Conservation (phyloP, 73 alveolate species). For the Paramecium tetraurelia region DNA sequence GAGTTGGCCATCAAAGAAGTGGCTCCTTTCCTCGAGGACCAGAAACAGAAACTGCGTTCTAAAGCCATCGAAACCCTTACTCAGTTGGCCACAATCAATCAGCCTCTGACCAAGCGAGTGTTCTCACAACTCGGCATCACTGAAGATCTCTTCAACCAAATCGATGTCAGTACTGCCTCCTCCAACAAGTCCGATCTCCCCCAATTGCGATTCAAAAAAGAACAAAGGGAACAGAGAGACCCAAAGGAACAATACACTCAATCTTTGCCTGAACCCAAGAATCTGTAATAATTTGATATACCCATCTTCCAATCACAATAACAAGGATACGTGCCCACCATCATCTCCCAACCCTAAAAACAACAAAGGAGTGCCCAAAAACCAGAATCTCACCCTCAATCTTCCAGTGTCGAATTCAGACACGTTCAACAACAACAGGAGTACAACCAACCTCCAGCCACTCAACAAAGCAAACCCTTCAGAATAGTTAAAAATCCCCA, state of each 20-base stretch:
- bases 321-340: neutral
- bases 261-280: neutral
- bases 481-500: neutral
- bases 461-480: neutral
- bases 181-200: neutral
- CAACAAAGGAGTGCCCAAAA: constrained; percentile 3
- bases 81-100: neutral
- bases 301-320: neutral
- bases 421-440: neutral
- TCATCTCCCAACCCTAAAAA: neutral
- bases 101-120: neutral
- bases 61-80: constrained; percentile 27
- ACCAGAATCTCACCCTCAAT: neutral
- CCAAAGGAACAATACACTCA: neutral
- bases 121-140: neutral
- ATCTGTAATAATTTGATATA: neutral
- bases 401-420: neutral
- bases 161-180: constrained; percentile 19
- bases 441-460: neutral
- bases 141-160: neutral
- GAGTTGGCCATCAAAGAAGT: constrained; percentile 40
- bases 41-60: constrained; percentile 14
- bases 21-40: constrained; percentile 59
- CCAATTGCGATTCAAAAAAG: neutral
- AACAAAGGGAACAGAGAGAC: neutral